A percentile compares a stretch with the other conserved stretches of the same genome.
Evolutionary conservation across 2,329 filamentous ascomycete genomes (phyloP).

Genomic region (Cryphonectria japonica): DNA sequence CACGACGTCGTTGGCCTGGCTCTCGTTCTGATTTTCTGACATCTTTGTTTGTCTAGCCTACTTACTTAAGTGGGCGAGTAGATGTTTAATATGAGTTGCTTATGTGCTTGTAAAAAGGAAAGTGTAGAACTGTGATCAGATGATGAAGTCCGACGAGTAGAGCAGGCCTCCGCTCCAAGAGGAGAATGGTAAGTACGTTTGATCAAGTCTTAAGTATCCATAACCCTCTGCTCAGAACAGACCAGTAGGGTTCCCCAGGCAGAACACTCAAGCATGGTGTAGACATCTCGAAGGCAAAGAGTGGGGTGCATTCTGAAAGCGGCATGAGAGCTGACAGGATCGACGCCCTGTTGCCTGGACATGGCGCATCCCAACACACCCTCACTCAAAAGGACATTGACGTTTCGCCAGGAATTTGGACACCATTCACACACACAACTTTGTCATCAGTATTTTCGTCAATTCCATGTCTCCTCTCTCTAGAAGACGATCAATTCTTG

Average conservation of each 20-base stretch:
- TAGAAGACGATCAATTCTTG: background rate
- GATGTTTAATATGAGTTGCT: background rate
- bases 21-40: background rate
- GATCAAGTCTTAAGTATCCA: no score
- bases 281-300: background rate
- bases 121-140: background rate
- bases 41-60: background rate
- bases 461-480: background rate
- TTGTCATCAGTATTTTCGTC: background rate
- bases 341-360: background rate
- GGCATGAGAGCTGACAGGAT: background rate
- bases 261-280: background rate
- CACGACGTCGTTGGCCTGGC: background rate
- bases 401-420: background rate
- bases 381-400: no score
- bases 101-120: background rate
- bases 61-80: no score
- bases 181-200: background rate
- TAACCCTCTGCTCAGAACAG: background rate
- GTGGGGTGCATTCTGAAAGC: background rate
- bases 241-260: background rate
- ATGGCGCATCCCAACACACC: background rate
- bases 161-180: background rate
- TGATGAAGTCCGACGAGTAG: background rate
- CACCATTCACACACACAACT: background rate